phyloP scores from a whole-genome alignment of 306 rosid species.

The Casuarina equisetifolia region DNA sequence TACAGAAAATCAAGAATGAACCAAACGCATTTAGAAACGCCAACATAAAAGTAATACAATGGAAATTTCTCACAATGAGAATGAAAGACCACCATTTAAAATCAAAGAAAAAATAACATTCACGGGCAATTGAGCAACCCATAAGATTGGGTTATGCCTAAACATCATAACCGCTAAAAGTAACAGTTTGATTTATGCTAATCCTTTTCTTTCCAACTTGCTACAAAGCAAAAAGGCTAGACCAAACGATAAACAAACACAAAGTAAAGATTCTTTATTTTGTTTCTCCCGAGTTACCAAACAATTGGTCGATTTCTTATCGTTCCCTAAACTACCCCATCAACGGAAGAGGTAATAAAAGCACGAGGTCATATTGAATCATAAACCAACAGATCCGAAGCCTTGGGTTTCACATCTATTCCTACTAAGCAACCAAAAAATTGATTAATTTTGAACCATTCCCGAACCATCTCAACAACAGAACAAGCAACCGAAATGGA shows the following conservation, averaged over 20 bases:
- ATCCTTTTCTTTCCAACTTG: neutral
- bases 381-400: too few relatives aligned
- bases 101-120: neutral
- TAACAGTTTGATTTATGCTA: neutral
- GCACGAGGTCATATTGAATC: too few relatives aligned
- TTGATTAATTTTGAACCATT: too few relatives aligned
- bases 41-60: neutral
- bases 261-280: neutral
- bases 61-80: neutral
- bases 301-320: too few relatives aligned
- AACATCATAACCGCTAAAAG: neutral
- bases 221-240: neutral
- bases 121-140: neutral
- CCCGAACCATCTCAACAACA: too few relatives aligned
- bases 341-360: too few relatives aligned
- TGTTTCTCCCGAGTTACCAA: too few relatives aligned
- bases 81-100: neutral
- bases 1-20: constrained; percentile 13
- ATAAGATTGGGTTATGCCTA: neutral
- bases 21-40: neutral
- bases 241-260: neutral
- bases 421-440: too few relatives aligned
- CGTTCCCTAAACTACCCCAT: too few relatives aligned
- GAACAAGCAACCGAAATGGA: neutral
- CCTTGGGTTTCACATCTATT: too few relatives aligned